Evolutionary conservation across 345 rosid genomes (phyloP), one percentile per base, ranked within the genome.

Genomic region (Pistacia atlantica): DNA sequence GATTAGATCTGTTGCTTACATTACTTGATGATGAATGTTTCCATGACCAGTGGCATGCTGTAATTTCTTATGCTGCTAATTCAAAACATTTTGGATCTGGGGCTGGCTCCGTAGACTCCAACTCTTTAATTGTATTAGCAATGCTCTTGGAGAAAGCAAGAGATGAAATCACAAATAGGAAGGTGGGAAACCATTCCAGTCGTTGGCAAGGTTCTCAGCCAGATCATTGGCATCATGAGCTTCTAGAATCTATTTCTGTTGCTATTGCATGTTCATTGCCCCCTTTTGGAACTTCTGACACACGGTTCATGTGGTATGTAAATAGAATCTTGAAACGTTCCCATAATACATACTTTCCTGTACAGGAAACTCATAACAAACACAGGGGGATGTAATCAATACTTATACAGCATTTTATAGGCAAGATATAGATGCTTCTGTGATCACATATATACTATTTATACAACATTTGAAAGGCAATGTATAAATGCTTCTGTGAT

Each of bases 11-110:
- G 13, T 79, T 95, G 81, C 85, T 93, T 86, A 85, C 90, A 73
- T 84, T 93, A 77, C 88, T 93, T 61, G 87, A 93, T 76, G 95
- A 93, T 81, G 97, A 92, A 82, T 87, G 78, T 80, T 90, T 92
- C 79, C 77, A 82, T 69, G 90, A 88, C 80, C 99, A 92, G 84
- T 93, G 97, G 94, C 59, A 73, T 82, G 80, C 89, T 78, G 74
- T 91, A 75, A 71, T 93, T 74, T 86, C 93, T 13, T 87, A 82
- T 84, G 90, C 84, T 51, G 80, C 79, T 72, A 81, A 86, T 78
- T 77, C 80, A 69, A 80, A 69, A 80, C 69, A 73, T 72, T 83
- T 82, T 82, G 83, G 75, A 65, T 73, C 48, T 67, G 82, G 55
- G 55, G 67, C 46, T 74, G 83, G 80, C 76, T 73, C 74, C 71